Base-by-base conservation (phyloP, 2,329 filamentous ascomycete genomes). In the Plectosphaerella sp. region DNA sequence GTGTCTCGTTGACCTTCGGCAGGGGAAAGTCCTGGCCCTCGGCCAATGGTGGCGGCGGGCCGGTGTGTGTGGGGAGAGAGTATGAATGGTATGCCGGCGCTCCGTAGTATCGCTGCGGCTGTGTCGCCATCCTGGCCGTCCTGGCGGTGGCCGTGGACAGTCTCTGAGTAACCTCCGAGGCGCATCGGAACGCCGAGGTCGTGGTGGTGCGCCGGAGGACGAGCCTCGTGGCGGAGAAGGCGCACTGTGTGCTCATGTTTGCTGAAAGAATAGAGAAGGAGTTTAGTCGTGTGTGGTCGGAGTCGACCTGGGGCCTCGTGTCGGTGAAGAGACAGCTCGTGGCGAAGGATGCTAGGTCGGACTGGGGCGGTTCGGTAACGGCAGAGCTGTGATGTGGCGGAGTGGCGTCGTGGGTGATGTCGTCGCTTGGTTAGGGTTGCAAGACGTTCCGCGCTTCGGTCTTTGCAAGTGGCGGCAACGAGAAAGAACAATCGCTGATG, bases 1-100 rank as follows among this genome's bases (percentile, higher is more conserved):
- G 66, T 10, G 78, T 80, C 66, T 82, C 77, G 64, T 79, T 76
- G 45, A 78, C 72, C 54, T 70, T 65, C n/a, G 77, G 78, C 20
- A 79, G 62, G 16, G 67, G 60, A 3, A 18, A 12, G 35, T 72
- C 65, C 25, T 75, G 67, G 47, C 70, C 68, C 53, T 73, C 71
- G 60, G 69, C 73, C 52, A 72, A 68, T 15, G 73, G 68, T 16
- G 68, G 64, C 43, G 72, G 63, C 15, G 75, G 61, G 15, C 69
- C 64, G 45, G 58, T 65, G 45, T 69, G 72, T 4, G 75, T 62
- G 48, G 69, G 74, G 35, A 82, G 69, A 15, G 76, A 67, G 57
- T 82, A 81, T 48, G 78, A 72, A 57, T 82, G 78, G 65, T 80
- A 82, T 50, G 74, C 67, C 12, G 56, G 54, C 28, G 51, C 54